Base-by-base conservation (phyloP, 2,329 filamentous ascomycete species). In the Apiospora phragmitis region DNA sequence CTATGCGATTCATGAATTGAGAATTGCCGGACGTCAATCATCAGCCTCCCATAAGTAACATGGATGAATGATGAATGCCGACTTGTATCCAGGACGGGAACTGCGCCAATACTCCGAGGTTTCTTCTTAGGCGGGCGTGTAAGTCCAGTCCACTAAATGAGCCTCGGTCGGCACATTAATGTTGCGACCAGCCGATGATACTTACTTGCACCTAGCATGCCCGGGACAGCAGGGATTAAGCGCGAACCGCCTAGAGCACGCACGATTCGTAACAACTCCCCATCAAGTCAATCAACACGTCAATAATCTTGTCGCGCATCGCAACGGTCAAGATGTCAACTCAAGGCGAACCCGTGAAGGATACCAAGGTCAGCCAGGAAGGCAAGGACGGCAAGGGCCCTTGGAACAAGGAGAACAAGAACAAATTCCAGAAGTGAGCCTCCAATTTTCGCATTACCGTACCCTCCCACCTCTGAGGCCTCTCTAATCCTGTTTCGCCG, bases 381-480 rank as follows among this genome's bases (percentile, higher is more conserved):
- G 55, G 32, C 55, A 62, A 62, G 55, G 55, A 62, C 29, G 55
- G 49, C 59, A 45, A 69, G 49, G 79, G 83, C 32, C 86, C 88
- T 1, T 91, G 90, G 86, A 84, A 85, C 75, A 84, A 87, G 72
- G 84, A 91, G 71, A 88, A 87, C 70, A 90, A 89, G 77, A 81
- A 84, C 71, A 91, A 90, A 76, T 94, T 93, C 77, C 83, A 91
- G 75, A 87, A 84, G 91, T 92, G 82, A 76, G 85, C n/a, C 65
- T 32, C 65, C 26, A 43, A 43, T 26, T 29, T 18, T 43, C 59
- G 65, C n/a, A 45, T 45, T 26, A 24, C 62, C 59, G 12, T 43
- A 32, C 42, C 42, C 68, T 69, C 35, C 7, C 35, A 38, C 69
- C 32, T 14, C 65, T 51, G 9, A 41, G 32, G 45, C 43, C 68